These are phyloP conservation scores for Pittosporum tobira DNA, from an alignment of 129 eudicot species.

Conservation along the genomic window DNA sequence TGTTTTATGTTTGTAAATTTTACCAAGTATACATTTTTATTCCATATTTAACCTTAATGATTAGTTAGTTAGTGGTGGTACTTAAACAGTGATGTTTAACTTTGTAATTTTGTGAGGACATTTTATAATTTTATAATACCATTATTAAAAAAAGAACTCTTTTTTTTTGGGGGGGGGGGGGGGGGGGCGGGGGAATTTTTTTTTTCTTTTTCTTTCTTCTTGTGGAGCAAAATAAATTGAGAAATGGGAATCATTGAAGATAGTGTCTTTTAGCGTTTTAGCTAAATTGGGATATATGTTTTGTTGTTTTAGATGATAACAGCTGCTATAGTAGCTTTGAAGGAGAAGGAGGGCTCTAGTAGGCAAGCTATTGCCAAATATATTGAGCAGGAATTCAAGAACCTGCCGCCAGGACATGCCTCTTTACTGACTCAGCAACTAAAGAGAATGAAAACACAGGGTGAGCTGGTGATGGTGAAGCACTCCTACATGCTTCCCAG, in stretches of 20 bases:
- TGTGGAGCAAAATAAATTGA: too few relatives aligned
- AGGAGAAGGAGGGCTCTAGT: constrained; percentile 77
- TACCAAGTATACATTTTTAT: too few relatives aligned
- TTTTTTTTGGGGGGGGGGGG: too few relatives aligned
- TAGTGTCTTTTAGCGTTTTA: not conserved
- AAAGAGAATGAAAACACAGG: constrained; percentile 45
- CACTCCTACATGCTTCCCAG: constrained; percentile 66
- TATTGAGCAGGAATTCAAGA: constrained; percentile 44
- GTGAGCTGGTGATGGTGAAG: constrained; percentile 61
- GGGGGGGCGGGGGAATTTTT: too few relatives aligned
- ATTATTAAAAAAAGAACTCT: too few relatives aligned
- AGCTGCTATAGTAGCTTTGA: constrained; percentile 54
- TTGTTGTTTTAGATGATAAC: constrained; percentile 49
- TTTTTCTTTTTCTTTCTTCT: not conserved
- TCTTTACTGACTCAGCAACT: constrained; percentile 58
- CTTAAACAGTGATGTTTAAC: too few relatives aligned
- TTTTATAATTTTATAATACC: too few relatives aligned
- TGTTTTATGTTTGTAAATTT: too few relatives aligned
- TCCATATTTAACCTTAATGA: too few relatives aligned
- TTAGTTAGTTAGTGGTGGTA: too few relatives aligned
- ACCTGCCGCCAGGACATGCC: constrained; percentile 37
- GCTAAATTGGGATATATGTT: not conserved
- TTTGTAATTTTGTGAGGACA: too few relatives aligned
- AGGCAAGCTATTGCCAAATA: constrained; percentile 56
- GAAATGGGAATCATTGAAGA: too few relatives aligned